A percentile compares a stretch with the other conserved stretches of the same genome.
Conservation (phyloP, 2,329 filamentous ascomycete genomes). For the Magnaporthales sp. region DNA sequence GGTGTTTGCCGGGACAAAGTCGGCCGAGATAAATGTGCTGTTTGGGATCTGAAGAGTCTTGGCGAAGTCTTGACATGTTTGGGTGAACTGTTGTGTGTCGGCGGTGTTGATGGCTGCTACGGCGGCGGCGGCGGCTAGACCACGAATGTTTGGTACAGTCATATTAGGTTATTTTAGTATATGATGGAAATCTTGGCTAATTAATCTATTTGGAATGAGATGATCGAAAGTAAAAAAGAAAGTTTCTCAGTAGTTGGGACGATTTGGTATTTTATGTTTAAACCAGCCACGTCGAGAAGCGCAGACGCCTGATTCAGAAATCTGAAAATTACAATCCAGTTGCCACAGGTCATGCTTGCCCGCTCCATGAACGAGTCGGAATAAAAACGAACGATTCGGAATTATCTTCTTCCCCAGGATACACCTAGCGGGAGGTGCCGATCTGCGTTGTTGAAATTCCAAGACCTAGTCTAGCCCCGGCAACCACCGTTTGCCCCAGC, state of each 20-base stretch:
- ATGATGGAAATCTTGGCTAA: not conserved
- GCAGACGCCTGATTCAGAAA: no score
- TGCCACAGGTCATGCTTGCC: not conserved
- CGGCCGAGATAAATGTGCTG: not conserved
- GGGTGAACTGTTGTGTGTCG: not conserved
- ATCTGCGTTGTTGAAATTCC: not conserved
- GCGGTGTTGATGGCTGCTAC: not conserved
- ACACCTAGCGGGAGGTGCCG: not conserved
- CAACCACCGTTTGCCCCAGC: no score
- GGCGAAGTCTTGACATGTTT: not conserved
- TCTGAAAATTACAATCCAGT: not conserved
- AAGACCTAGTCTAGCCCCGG: no score
- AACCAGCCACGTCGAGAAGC: no score
- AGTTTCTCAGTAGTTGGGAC: not conserved
- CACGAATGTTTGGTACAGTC: not conserved
- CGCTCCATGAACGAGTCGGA: no score
- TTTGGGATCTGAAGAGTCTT: not conserved
- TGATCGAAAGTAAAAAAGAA: not conserved
- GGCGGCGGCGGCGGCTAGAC: not conserved
- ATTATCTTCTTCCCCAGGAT: not conserved
- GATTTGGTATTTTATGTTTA: not conserved
- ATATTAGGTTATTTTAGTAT: not conserved
- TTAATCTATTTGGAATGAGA: not conserved
- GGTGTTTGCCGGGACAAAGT: constrained; percentile 1
- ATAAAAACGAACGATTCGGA: not conserved